Conservation (phyloP, 768 basidiomycete genomes). For the Termitomyces heimii region DNA sequence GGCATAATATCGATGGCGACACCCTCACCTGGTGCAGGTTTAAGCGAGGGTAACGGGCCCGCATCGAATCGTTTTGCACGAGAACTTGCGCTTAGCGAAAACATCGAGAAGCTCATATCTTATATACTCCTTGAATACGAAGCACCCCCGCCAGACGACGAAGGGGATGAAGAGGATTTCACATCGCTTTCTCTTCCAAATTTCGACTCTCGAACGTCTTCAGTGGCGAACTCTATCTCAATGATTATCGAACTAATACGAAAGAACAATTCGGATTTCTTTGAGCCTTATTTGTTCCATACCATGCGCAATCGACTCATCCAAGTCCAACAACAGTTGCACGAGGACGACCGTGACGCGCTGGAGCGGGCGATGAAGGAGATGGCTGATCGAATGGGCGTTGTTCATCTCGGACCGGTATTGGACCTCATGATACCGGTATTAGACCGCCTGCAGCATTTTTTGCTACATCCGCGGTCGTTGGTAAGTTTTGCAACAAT, state of each 20-base stretch:
- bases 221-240: constrained; percentile 80
- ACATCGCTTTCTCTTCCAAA: constrained; percentile 24
- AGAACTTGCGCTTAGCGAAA: constrained; percentile 73
- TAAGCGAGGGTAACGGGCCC: constrained; percentile 65
- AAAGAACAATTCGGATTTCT: constrained; percentile 98
- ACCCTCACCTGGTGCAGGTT: constrained; percentile 72
- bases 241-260: constrained; percentile 92
- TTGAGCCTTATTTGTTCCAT: constrained; percentile 96
- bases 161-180: constrained; percentile 16
- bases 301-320: constrained; percentile 88
- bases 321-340: constrained; percentile 70
- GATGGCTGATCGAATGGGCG: constrained; percentile 79
- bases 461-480: constrained; percentile 69
- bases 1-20: constrained; percentile 93
- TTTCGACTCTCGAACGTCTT: constrained; percentile 59
- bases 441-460: constrained; percentile 63
- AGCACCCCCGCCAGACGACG: constrained; percentile 14
- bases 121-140: constrained; percentile 74
- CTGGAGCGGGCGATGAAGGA: constrained; percentile 71
- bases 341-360: constrained; percentile 58
- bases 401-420: constrained; percentile 86
- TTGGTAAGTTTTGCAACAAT: constrained; percentile 42
- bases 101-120: constrained; percentile 61
- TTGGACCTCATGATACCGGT: constrained; percentile 67
- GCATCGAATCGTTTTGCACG: constrained; percentile 86